Evolutionary conservation across 208 protist species (phyloP), one percentile per base, ranked within the genome.

Genomic region (Trypanosoma congolense): DNA sequence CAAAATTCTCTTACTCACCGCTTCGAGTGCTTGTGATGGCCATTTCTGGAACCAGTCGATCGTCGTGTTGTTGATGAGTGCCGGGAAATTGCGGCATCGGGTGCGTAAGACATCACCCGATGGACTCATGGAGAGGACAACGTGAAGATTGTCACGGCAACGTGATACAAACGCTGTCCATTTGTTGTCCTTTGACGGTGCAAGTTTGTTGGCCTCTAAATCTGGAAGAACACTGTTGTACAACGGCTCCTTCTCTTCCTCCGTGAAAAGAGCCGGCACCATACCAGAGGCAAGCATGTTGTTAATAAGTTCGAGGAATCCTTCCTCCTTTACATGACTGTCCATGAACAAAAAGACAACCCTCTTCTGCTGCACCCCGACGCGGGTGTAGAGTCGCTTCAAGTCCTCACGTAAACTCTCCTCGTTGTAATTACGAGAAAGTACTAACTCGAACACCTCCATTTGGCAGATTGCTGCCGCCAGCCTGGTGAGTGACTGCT

Each of bases 11-110:
- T 66, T 60, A 28, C 92, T 91, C 9, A 99, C 97, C 14, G 96
- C 90, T 56, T 92, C 61, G 19, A 99, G 88, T 8, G 97, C 98
- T 69, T 98, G 87, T 38, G 91, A 62, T 16, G 97, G 96, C 98
- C 98, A 99, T 69, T 97, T 95, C 57, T 93, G 80, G 71, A 99
- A 99, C 98, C 98, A 99, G 70, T 99, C 98, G 59, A 99, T 99
- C 25, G 97, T 97, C 5, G 95, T 98, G 76, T 97, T 99, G 79
- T 97, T 98, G 65, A 99, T 96, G 29, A 99, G 79, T 53, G 95
- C 97, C 4, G 97, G 97, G 77, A 99, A 99, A 73, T 97, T 97
- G 45, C 97, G 89, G 75, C 97, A 99, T 30, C 98, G 84, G 8
- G 84, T 86, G 33, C 97, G 86, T 44, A 99, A 81, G 24, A 77